A percentile compares a stretch with the other conserved stretches of the same genome.
Conservation (phyloP, 2,329 filamentous ascomycete species). For the Reticulascus tulasneorum region DNA sequence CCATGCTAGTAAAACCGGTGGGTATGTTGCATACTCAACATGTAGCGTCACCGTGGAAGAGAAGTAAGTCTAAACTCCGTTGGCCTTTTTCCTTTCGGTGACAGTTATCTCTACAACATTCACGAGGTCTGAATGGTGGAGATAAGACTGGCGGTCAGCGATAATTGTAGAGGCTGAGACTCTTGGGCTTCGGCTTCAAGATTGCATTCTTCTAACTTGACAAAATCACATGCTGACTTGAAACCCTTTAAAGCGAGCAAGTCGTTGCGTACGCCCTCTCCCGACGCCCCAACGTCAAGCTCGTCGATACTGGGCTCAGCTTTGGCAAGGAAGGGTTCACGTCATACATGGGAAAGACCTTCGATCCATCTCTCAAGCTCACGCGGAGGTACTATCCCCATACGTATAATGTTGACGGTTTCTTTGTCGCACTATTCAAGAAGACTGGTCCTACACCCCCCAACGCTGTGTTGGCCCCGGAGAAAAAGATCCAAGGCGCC, state of each 20-base stretch:
- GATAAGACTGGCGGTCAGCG: no score
- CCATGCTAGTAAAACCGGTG: slow-evolving; percentile 85
- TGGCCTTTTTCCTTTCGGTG: no score
- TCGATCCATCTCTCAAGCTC: slow-evolving; percentile 78
- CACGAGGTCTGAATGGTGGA: no score
- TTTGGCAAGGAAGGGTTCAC: slow-evolving; percentile 94
- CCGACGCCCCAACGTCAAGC: slow-evolving; percentile 87
- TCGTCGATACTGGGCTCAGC: slow-evolving; percentile 84
- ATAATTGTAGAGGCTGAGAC: no score
- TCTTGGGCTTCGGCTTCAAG: no score
- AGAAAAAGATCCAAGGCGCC: slow-evolving; percentile 26
- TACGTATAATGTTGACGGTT: slow-evolving; percentile 92
- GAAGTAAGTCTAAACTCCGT: slow-evolving; percentile 28
- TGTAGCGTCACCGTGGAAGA: slow-evolving; percentile 94
- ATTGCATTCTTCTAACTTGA: neutral
- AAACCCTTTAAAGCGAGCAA: slow-evolving; percentile 59
- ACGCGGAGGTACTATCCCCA: slow-evolving; percentile 87
- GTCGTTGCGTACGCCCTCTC: slow-evolving; percentile 91
- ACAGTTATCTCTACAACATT: no score
- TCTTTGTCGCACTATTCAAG: slow-evolving; percentile 97
- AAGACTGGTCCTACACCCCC: slow-evolving; percentile 77
- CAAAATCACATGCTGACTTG: slow-evolving; percentile 8
- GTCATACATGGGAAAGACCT: slow-evolving; percentile 84
- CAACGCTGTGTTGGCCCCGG: slow-evolving; percentile 35
- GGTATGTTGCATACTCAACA: slow-evolving; percentile 94